These are phyloP conservation scores for Picea sitchensis DNA, from an alignment of 75 land plant genomes.

Conservation along the genomic window DNA sequence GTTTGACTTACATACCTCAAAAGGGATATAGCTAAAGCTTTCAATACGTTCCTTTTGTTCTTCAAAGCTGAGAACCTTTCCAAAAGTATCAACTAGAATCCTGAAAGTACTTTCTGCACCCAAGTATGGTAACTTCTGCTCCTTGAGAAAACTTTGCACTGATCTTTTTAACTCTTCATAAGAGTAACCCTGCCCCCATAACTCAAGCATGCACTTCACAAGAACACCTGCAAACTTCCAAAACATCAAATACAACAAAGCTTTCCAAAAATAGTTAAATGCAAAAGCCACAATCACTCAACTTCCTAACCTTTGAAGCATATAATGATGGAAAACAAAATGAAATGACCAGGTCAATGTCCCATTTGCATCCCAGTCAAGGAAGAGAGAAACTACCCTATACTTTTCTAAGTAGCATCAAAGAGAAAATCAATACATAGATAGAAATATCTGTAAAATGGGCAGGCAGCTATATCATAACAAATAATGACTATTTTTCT, in stretches of 20 bases:
- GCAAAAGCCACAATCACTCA: not conserved
- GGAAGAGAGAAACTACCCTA: not conserved
- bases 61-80: constrained; percentile 62
- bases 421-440: too few relatives aligned
- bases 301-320: not conserved
- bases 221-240: constrained; percentile 57
- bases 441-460: not conserved
- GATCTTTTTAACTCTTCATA: constrained; percentile 66
- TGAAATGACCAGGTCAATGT: not conserved
- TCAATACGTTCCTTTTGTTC: constrained; percentile 74
- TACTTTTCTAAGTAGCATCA: too few relatives aligned
- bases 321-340: not conserved
- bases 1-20: constrained; percentile 44
- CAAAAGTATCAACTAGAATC: constrained; percentile 77
- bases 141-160: constrained; percentile 58
- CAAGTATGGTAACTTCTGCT: constrained; percentile 71
- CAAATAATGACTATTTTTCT: not conserved
- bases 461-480: not conserved
- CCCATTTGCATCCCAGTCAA: not conserved
- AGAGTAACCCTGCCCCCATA: constrained; percentile 82
- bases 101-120: constrained; percentile 58
- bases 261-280: not conserved
- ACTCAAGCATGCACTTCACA: constrained; percentile 82
- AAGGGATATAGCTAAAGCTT: constrained; percentile 66
- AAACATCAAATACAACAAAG: not conserved